Percentiles rank a stretch among this genome's conserved stretches.
phyloP scores from a whole-genome alignment of 2,329 filamentous ascomycete species.

The Dactylellina leptospora region DNA sequence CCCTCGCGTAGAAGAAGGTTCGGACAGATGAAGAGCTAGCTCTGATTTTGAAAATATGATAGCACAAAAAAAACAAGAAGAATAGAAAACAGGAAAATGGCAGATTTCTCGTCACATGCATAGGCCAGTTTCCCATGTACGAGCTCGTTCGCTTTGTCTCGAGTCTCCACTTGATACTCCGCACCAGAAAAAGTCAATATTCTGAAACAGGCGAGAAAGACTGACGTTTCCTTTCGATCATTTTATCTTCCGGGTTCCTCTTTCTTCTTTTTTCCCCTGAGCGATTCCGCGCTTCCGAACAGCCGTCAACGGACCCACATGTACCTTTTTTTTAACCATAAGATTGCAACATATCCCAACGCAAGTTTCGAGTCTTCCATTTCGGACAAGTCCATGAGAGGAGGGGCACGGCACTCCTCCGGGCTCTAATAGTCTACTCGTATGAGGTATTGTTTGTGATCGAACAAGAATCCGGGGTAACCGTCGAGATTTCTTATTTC shows the following conservation, averaged over 20 bases:
- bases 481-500: no score
- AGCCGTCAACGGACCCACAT: conserved; percentile 44
- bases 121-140: conserved; percentile 6
- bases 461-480: not conserved
- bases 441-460: not conserved
- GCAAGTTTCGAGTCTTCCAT: no score
- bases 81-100: conserved; percentile 9
- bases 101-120: conserved; percentile 31
- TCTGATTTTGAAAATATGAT: not conserved
- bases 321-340: no score
- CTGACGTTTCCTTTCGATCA: conserved; percentile 18
- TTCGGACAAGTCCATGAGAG: not conserved
- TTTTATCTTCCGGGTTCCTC: conserved; percentile 14
- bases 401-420: not conserved
- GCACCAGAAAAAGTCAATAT: not conserved
- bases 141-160: conserved; percentile 17
- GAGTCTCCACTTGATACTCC: conserved; percentile 7
- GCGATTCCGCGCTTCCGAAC: conserved; percentile 35
- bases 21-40: not conserved
- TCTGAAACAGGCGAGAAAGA: conserved; percentile 17
- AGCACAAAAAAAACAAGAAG: not conserved
- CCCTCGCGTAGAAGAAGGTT: not conserved
- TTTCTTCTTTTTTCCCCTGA: conserved; percentile 36
- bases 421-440: not conserved
- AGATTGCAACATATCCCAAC: conserved; percentile 18